Evolutionary conservation across 108 stramenopile species (phyloP).

Genomic region (Cyclostephanos invisitatus): DNA sequence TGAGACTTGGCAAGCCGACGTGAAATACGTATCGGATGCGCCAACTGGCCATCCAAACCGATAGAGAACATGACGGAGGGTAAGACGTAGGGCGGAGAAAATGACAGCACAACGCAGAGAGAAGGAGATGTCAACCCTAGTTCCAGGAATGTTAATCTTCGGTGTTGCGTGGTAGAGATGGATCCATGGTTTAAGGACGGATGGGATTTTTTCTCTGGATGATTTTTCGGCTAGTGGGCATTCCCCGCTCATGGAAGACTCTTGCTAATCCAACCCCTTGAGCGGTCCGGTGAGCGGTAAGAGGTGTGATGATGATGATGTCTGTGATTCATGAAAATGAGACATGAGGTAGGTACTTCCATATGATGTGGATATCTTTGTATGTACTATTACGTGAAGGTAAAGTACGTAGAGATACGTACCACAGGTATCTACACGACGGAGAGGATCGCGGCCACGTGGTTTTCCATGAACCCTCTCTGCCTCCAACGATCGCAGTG

Average conservation of each 20-base stretch:
- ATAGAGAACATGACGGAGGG: constrained; percentile 13
- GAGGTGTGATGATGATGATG: too few species aligned
- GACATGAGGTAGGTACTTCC: too few species aligned
- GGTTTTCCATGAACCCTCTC: too few species aligned
- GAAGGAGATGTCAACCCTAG: constrained; percentile 32
- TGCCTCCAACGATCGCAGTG: too few species aligned
- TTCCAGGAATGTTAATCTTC: constrained; percentile 30
- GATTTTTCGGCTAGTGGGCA: background rate
- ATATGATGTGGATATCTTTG: too few species aligned
- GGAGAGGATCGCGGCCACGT: too few species aligned
- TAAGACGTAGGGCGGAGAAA: constrained; percentile 23
- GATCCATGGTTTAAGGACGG: constrained; percentile 31
- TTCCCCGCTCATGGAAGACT: background rate
- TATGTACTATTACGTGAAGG: too few species aligned
- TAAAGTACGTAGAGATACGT: too few species aligned
- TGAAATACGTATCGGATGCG: constrained; percentile 14
- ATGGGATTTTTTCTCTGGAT: constrained; percentile 12
- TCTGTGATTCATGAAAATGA: too few species aligned
- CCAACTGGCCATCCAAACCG: constrained; percentile 24
- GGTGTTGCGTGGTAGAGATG: constrained; percentile 33
- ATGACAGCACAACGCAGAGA: constrained; percentile 28
- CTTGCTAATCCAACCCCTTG: too few species aligned
- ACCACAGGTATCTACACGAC: too few species aligned
- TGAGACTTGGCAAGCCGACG: constrained; percentile 26
- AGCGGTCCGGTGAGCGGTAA: too few species aligned